Evolutionary conservation across 169 alveolate species (phyloP), one percentile per base, ranked within the genome.

Genomic region (Eimeria maxima): DNA sequence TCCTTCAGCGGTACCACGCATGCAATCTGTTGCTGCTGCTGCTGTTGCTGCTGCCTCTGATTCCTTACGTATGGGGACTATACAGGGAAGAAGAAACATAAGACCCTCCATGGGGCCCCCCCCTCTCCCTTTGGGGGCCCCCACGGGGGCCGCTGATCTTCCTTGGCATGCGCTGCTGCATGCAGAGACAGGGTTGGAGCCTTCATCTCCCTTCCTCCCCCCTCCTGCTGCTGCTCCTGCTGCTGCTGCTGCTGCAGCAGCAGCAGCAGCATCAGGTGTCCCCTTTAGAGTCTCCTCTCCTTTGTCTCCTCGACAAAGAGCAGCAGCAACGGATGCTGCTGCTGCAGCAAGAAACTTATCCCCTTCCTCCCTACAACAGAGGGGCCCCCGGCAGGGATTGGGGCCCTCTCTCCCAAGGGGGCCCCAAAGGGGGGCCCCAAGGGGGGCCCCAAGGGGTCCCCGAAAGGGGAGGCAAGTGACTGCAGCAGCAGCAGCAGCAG

Each of bases 231-330:
- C 76, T 27, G 76, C 76, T 13, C 80, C 44, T 69, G 42, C 80
- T 69, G 80, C 80, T 69, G 80, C 80, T 69, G 47, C 80, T 27
- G 80, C 80, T 69, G 80, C 80, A 8, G 80, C 80, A n/a, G 80
- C 80, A n/a, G 16, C 20, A 27, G 0, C 80, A 27, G 18, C 80
- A 27, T 27, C 80, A 29, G 76, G 42, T 65, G 76, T 13, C 22
- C 13, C 38, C 11, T 24, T n/a, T n/a, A n/a, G 80, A 13, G 27
- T 27, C 47, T 13, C 50, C 7, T 44, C 80, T 27, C 24, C 42
- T 69, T 20, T 33, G 80, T 27, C 45, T 27, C 45, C 45, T 10
- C 80, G 13, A 47, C 80, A 69, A 33, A 27, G 47, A 13, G 80
- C 80, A 11, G 44, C 38, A 65, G 6, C 74, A 65, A n/a, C 74